Percentiles rank a stretch among this genome's conserved stretches.
Evolutionary conservation across 495 filamentous ascomycete species (phyloP).

Genomic region (Elaphomyces granulatus): DNA sequence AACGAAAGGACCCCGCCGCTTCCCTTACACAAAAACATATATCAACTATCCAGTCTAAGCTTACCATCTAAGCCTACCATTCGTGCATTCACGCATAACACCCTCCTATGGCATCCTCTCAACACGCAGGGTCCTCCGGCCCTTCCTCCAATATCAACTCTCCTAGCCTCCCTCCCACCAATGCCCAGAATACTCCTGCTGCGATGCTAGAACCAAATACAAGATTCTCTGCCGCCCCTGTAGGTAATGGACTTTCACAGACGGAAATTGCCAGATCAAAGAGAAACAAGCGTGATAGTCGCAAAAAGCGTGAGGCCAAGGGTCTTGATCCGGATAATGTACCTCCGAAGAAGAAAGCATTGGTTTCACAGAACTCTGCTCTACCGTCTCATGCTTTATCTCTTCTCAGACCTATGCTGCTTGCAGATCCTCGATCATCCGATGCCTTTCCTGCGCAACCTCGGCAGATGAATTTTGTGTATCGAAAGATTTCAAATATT

Average conservation of each 20-base stretch:
- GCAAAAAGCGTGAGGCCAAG: slow-evolving; percentile 67
- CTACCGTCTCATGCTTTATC: slow-evolving; percentile 20
- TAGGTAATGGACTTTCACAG: slow-evolving; percentile 20
- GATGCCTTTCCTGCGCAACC: slow-evolving; percentile 27
- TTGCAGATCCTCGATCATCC: slow-evolving; percentile 24
- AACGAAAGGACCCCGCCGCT: too few species aligned
- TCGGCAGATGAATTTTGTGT: slow-evolving; percentile 29
- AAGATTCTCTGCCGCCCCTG: slow-evolving; percentile 27
- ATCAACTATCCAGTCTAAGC: slow-evolving; percentile 1
- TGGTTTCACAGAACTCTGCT: slow-evolving; percentile 17
- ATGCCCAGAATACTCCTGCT: slow-evolving; percentile 15
- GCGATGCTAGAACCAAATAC: slow-evolving; percentile 21
- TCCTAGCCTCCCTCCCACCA: slow-evolving; percentile 20
- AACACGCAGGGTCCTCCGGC: slow-evolving; percentile 25
- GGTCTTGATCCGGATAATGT: slow-evolving; percentile 29
- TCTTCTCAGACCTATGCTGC: slow-evolving; percentile 19
- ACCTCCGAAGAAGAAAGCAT: slow-evolving; percentile 26
- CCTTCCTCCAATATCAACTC: slow-evolving; percentile 34
- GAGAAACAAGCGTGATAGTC: slow-evolving; percentile 34
- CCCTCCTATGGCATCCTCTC: slow-evolving; percentile 22
- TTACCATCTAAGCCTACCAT: neutral
- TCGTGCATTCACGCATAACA: neutral
- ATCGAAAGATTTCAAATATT: slow-evolving; percentile 20
- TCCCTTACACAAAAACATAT: too few species aligned
- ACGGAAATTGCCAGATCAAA: slow-evolving; percentile 26